phyloP scores from a whole-genome alignment of 768 basidiomycete species.

The Tulasnella calospora region DNA sequence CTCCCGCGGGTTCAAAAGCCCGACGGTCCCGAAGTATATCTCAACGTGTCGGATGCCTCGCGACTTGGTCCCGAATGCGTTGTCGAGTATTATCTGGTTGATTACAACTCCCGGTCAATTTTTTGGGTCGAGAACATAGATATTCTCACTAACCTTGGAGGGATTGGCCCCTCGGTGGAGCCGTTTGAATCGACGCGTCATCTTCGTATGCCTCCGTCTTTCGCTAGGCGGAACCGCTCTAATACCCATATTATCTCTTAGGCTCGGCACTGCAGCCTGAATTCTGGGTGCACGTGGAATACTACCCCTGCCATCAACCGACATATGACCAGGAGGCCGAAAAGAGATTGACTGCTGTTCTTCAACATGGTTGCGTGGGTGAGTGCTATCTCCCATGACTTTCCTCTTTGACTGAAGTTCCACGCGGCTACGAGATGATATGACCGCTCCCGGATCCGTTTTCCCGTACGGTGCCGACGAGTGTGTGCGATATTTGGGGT shows the following conservation, averaged over 20 bases:
- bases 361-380: conserved; percentile 6
- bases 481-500: background rate
- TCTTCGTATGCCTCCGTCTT: background rate
- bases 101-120: background rate
- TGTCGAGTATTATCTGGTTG: conserved; percentile 12
- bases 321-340: background rate
- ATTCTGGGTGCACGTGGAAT: conserved; percentile 13
- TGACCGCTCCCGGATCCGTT: background rate
- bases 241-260: background rate
- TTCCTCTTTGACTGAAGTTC: background rate
- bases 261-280: background rate
- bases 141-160: background rate
- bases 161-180: background rate
- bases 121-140: conserved; percentile 10
- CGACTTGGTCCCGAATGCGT: background rate
- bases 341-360: background rate
- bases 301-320: conserved; percentile 1
- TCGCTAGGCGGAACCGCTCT: background rate
- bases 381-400: background rate
- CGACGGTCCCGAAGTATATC: background rate
- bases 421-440: background rate
- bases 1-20: background rate
- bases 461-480: conserved; percentile 8
- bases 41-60: background rate
- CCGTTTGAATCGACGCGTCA: background rate